Conservation (phyloP, 495 filamentous ascomycete species). For the Annulohypoxylon maeteangense region DNA sequence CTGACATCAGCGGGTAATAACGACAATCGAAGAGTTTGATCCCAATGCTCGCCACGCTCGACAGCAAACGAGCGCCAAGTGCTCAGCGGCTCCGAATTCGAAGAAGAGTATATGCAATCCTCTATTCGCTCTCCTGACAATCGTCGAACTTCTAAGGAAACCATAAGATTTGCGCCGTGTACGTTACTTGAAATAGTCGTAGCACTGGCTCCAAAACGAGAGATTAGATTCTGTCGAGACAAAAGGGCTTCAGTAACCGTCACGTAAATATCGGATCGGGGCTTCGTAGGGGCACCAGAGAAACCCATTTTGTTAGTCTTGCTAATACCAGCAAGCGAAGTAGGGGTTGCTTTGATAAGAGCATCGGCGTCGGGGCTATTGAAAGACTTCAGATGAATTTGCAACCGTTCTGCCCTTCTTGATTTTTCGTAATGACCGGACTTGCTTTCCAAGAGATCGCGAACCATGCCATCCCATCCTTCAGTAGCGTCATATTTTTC, state of each 20-base stretch:
- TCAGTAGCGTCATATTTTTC: slow-evolving; percentile 67
- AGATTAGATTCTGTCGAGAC: slow-evolving; percentile 79
- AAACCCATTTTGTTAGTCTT: slow-evolving; percentile 93
- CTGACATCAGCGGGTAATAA: slow-evolving; percentile 84
- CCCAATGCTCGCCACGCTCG: slow-evolving; percentile 82
- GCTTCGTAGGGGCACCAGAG: slow-evolving; percentile 86
- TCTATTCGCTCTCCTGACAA: slow-evolving; percentile 82
- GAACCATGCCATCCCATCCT: slow-evolving; percentile 80
- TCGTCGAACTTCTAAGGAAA: slow-evolving; percentile 88
- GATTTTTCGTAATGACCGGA: slow-evolving; percentile 79
- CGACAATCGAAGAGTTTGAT: slow-evolving; percentile 84
- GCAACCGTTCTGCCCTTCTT: slow-evolving; percentile 73
- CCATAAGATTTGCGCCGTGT: slow-evolving; percentile 78
- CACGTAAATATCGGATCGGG: slow-evolving; percentile 93
- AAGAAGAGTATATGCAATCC: slow-evolving; percentile 85
- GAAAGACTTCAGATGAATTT: slow-evolving; percentile 81
- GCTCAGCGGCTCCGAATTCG: slow-evolving; percentile 76
- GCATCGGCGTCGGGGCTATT: slow-evolving; percentile 76
- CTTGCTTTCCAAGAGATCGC: slow-evolving; percentile 76
- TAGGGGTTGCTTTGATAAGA: slow-evolving; percentile 87
- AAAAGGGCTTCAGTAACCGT: slow-evolving; percentile 80
- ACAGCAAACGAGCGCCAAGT: slow-evolving; percentile 89
- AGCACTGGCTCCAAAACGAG: slow-evolving; percentile 80
- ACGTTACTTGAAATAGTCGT: slow-evolving; percentile 70
- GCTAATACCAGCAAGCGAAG: slow-evolving; percentile 80